These are phyloP conservation scores for Aspergillus novoparasiticus DNA, from an alignment of 2,329 filamentous ascomycete genomes.

Conservation along the genomic window DNA sequence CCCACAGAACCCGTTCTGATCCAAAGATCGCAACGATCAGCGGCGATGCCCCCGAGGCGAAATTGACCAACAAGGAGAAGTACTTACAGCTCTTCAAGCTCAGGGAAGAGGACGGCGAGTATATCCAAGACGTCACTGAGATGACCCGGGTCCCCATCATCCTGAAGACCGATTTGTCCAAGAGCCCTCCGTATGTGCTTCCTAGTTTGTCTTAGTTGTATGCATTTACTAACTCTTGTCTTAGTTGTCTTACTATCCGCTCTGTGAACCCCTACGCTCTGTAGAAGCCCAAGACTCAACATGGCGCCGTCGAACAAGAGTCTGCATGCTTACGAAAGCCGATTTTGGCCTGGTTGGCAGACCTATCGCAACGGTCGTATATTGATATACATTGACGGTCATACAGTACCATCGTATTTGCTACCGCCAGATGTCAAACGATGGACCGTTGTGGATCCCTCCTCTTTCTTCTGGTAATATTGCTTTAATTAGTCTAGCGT, in stretches of 20 bases:
- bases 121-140: constrained; percentile 97
- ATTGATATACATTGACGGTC: constrained; percentile 16
- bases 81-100: constrained; percentile 88
- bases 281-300: constrained; percentile 29
- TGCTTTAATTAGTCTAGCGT: constrained; percentile 29
- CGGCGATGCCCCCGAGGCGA: constrained; percentile 73
- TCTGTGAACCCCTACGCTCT: constrained; percentile 55
- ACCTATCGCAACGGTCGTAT: constrained; percentile 11
- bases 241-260: constrained; percentile 53
- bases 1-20: constrained; percentile 89
- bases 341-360: constrained; percentile 18
- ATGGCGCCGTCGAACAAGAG: constrained; percentile 26
- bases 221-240: constrained; percentile 24
- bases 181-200: constrained; percentile 94
- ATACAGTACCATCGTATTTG: constrained; percentile 15
- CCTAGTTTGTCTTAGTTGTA: background rate
- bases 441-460: constrained; percentile 3
- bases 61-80: constrained; percentile 91
- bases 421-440: constrained; percentile 9
- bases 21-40: constrained; percentile 76
- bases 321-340: constrained; percentile 28
- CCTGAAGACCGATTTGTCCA: constrained; percentile 94
- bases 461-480: constrained; percentile 19
- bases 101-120: constrained; percentile 88
- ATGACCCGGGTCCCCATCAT: constrained; percentile 98